Evolutionary conservation across 441 rosid genomes (phyloP).

Genomic region (Raphanus hybrid): DNA sequence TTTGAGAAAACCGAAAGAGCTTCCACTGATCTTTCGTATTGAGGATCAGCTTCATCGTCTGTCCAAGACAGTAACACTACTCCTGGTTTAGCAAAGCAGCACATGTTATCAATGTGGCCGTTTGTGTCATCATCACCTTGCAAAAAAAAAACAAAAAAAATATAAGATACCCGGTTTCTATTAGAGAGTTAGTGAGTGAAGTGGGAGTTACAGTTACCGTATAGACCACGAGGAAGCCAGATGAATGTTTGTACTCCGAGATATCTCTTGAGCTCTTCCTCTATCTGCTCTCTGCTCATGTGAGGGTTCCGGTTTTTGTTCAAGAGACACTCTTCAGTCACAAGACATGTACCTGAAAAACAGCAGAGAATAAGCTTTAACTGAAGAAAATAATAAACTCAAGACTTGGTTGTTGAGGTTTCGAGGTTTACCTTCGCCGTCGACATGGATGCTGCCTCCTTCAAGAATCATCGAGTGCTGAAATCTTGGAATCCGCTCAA

Average conservation of each 20-base stretch:
- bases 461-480: slow-evolving; percentile 77
- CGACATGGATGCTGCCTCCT: slow-evolving; percentile 99
- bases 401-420: neutral
- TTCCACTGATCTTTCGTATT: slow-evolving; percentile 66
- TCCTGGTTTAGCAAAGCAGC: slow-evolving; percentile 91
- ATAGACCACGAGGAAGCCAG: slow-evolving; percentile 88
- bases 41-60: slow-evolving; percentile 72
- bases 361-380: neutral
- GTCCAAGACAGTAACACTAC: slow-evolving; percentile 86
- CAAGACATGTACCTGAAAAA: slow-evolving; percentile 84
- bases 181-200: neutral
- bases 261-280: slow-evolving; percentile 70
- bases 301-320: slow-evolving; percentile 87
- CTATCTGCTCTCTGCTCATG: slow-evolving; percentile 77
- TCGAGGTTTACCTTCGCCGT: slow-evolving; percentile 71
- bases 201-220: slow-evolving; percentile 48
- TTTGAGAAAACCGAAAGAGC: slow-evolving; percentile 65
- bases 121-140: slow-evolving; percentile 96
- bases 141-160: slow-evolving; percentile 3
- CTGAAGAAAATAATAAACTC: neutral
- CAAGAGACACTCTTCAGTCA: slow-evolving; percentile 90
- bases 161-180: neutral
- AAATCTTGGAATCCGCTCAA: slow-evolving; percentile 78
- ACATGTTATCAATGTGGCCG: slow-evolving; percentile 93
- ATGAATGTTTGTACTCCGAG: slow-evolving; percentile 75